Base-by-base conservation (phyloP, 192 early-diverging fungal genomes). In the Podila clonocystis region DNA sequence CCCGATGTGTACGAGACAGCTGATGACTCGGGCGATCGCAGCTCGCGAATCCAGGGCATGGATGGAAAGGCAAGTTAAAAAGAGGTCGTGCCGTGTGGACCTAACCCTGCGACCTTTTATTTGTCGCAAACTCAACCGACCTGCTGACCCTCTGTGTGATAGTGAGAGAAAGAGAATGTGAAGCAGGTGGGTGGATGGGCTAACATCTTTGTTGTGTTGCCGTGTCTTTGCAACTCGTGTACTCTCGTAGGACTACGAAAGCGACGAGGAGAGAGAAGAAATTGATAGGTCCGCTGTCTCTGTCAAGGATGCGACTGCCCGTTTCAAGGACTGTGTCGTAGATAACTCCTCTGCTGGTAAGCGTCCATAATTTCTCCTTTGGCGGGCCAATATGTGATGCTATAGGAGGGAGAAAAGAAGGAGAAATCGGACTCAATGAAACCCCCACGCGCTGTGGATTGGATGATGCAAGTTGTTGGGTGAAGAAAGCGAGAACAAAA, bases 1-100 rank as follows among this genome's bases (percentile, higher is more conserved):
- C 94, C 92, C 58, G 96, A 96, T 88, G 93, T 97, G 62, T 95
- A 92, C 76, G 95, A 97, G 68, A 96, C 96, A 11, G 85, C 91
- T 6, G 94, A 95, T 30, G 71, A 74, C 26, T 36, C 66, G 26
- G 67, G 69, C 55, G 84, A 83, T 19, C 50, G 72, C 38, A 59
- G 33, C 33, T 28, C 50, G 6, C 62, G 58, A 20, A 41, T 72
- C 33, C 77, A 71, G 19, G 76, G 70, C 45, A 63, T 72, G 70
- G 70, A 73, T 19, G 52, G 71, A 58, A 72, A 80, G 71, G 71
- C 68, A 70, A 68, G 50, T 13, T 2, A 45, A 49, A 60, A 59
- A 60, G 29, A 38, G 24, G 55, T 15, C 28, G 28, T 11, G 34
- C 9, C n/a, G 50, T 33, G 20, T 48, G 52, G 36, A 57, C 29